These are phyloP conservation scores for Bassia scoparia DNA, from an alignment of 148 eudicot genomes.

Conservation along the genomic window DNA sequence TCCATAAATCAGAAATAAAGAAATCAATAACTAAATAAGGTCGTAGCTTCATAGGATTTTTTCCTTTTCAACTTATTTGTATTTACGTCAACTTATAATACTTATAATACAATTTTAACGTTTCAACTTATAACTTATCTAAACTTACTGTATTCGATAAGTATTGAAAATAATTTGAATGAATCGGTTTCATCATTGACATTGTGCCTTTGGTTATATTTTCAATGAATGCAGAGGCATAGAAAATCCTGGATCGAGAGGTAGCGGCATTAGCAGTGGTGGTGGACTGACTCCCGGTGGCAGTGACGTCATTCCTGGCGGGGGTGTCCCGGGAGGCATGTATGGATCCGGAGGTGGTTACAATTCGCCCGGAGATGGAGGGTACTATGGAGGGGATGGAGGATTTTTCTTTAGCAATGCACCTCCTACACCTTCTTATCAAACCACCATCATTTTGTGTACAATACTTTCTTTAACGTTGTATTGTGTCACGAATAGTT, in stretches of 20 bases:
- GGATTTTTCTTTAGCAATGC: constrained; percentile 35
- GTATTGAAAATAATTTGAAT: too few species aligned
- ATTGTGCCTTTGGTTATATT: not conserved
- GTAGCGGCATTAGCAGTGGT: constrained; percentile 29
- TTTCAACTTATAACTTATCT: too few species aligned
- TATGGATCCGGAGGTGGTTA: constrained; percentile 18
- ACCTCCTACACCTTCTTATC: constrained; percentile 19
- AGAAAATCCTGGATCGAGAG: constrained; percentile 29
- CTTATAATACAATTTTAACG: too few species aligned
- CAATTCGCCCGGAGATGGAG: constrained; percentile 31
- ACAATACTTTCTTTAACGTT: constrained; percentile 33
- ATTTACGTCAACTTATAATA: too few species aligned
- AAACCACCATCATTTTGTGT: constrained; percentile 35
- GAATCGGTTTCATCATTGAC: not conserved
- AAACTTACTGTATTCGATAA: too few species aligned
- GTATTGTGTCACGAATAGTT: constrained; percentile 19
- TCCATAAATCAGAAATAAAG: too few species aligned
- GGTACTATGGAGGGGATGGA: constrained; percentile 37
- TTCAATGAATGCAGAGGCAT: constrained; percentile 37
- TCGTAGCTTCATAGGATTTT: too few species aligned
- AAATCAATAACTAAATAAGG: too few species aligned
- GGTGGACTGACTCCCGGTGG: constrained; percentile 31
- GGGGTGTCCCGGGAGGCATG: constrained; percentile 19
- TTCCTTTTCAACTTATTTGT: too few species aligned
- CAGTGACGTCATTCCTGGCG: constrained; percentile 1